Percentiles rank a stretch among this genome's conserved stretches.
phyloP scores from a whole-genome alignment of 2,329 filamentous ascomycete species.

The Apiospora koreana region DNA sequence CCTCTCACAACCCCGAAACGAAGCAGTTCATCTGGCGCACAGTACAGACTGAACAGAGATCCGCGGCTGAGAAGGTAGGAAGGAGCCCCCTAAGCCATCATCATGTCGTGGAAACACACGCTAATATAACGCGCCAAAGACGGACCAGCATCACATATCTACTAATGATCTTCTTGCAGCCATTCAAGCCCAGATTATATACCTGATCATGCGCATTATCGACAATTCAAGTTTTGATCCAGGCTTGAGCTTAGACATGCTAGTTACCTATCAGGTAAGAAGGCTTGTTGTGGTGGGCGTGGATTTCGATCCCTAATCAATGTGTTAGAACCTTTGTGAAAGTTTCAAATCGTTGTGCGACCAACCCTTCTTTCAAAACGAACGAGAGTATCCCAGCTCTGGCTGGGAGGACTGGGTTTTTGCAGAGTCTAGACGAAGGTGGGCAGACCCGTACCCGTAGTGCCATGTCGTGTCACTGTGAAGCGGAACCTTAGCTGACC shows the following conservation, averaged over 20 bases:
- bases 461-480: too few species aligned
- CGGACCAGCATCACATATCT: too few species aligned
- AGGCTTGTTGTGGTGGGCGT: background rate
- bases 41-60: conserved; percentile 18
- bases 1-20: conserved; percentile 19
- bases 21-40: conserved; percentile 21
- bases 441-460: background rate
- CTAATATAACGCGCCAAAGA: too few species aligned
- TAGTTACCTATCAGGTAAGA: too few species aligned
- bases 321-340: background rate
- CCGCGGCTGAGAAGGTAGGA: background rate
- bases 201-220: too few species aligned
- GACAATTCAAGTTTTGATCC: too few species aligned
- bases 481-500: too few species aligned
- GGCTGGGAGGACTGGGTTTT: background rate
- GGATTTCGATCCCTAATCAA: background rate
- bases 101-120: too few species aligned
- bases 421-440: conserved; percentile 4
- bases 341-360: background rate
- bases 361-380: background rate
- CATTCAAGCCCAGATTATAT: too few species aligned
- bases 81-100: too few species aligned
- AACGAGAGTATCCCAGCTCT: background rate
- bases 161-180: too few species aligned
- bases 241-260: too few species aligned